Conservation (phyloP, 1,284 basidiomycete species). For the Calocybe gambosa region DNA sequence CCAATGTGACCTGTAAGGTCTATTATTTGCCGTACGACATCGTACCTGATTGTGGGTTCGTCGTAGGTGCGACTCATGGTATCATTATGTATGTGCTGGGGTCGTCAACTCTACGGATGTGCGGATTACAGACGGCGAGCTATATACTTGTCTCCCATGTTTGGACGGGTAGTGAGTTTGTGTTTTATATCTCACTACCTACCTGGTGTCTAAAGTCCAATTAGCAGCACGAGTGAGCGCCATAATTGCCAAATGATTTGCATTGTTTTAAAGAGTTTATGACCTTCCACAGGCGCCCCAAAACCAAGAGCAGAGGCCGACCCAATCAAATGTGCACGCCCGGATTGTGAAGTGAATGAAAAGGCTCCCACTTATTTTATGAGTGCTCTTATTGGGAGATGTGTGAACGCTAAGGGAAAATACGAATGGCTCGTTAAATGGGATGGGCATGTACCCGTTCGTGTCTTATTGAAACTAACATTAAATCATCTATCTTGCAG, state of each 20-base stretch:
- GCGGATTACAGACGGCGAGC: conserved; percentile 19
- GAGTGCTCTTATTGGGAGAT: conserved; percentile 25
- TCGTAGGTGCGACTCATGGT: conserved; percentile 28
- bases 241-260: background rate
- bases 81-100: conserved; percentile 35
- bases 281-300: conserved; percentile 3
- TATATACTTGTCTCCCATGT: conserved; percentile 32
- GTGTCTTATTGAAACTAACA: conserved; percentile 1
- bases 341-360: conserved; percentile 19
- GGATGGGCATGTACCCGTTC: conserved; percentile 25
- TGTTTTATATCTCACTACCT: background rate
- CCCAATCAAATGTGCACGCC: conserved; percentile 20
- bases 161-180: conserved; percentile 21
- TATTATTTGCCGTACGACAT: background rate
- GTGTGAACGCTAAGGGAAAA: conserved; percentile 15
- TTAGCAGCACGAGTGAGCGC: conserved; percentile 14
- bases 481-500: conserved; percentile 16
- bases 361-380: conserved; percentile 23
- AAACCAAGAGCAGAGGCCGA: conserved; percentile 10
- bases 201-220: background rate
- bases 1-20: conserved; percentile 28
- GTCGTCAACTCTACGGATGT: conserved; percentile 22
- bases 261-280: background rate
- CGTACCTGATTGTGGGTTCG: conserved; percentile 1
- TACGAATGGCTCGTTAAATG: conserved; percentile 32